Evolutionary conservation across 208 protist genomes (phyloP).

Genomic region (Novymonas esmeraldas): DNA sequence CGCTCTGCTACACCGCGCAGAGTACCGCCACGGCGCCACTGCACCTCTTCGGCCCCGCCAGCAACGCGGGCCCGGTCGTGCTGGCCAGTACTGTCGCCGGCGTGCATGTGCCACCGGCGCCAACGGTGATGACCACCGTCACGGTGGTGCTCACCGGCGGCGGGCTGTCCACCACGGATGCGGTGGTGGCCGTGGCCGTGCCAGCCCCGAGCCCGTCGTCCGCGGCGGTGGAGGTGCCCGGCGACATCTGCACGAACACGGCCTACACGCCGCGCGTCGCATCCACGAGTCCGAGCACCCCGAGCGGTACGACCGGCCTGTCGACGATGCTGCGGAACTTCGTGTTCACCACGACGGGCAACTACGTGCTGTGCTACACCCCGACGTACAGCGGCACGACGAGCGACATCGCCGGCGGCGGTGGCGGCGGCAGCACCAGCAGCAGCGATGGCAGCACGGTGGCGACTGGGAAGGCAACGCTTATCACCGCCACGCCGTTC

Average conservation of each 20-base stretch:
- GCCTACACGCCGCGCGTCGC: conserved; percentile 59
- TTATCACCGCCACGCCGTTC: conserved; percentile 59
- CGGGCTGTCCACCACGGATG: conserved; percentile 66
- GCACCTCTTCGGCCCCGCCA: conserved; percentile 58
- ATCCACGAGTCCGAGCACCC: conserved; percentile 13
- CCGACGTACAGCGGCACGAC: conserved; percentile 30
- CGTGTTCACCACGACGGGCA: conserved; percentile 40
- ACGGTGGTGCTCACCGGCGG: conserved; percentile 60
- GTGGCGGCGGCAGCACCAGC: background rate
- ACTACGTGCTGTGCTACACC: conserved; percentile 84
- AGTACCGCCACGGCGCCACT: conserved; percentile 14
- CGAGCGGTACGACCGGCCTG: conserved; percentile 22
- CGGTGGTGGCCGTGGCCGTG: conserved; percentile 65
- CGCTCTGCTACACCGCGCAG: conserved; percentile 60
- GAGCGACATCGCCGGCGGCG: background rate
- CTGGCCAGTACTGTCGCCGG: conserved; percentile 44
- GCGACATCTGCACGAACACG: conserved; percentile 75
- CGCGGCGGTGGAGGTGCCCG: conserved; percentile 30
- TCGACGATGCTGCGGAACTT: conserved; percentile 42
- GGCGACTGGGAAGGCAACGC: conserved; percentile 20
- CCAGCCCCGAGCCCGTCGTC: conserved; percentile 3
- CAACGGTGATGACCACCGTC: conserved; percentile 18
- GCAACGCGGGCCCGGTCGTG: conserved; percentile 57
- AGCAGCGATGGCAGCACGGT: conserved; percentile 1
- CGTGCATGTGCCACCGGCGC: conserved; percentile 31